Conservation (phyloP, 345 rosid genomes). For the Stellera chamaejasme region DNA sequence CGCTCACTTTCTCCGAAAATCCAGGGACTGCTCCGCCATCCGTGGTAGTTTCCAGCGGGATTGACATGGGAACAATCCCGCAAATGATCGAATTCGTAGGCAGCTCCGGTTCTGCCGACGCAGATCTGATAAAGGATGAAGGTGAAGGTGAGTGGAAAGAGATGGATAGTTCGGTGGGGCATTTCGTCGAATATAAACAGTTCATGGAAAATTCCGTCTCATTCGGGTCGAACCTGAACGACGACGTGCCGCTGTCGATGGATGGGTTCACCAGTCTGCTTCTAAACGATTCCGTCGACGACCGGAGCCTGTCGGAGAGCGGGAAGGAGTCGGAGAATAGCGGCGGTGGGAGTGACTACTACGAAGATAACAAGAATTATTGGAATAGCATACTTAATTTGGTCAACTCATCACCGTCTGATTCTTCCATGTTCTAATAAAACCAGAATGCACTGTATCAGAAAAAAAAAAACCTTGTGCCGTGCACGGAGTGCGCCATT, state of each 20-base stretch:
- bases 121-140: slow-evolving; percentile 41
- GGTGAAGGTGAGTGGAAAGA: slow-evolving; percentile 55
- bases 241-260: slow-evolving; percentile 39
- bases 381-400: slow-evolving; percentile 92
- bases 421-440: slow-evolving; percentile 55
- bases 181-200: slow-evolving; percentile 23
- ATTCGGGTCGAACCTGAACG: slow-evolving; percentile 31
- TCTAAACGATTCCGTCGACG: slow-evolving; percentile 42
- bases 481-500: too few relatives aligned
- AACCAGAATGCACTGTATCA: too few relatives aligned
- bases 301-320: slow-evolving; percentile 35
- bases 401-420: slow-evolving; percentile 82
- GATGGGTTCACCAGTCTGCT: slow-evolving; percentile 74
- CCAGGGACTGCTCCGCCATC: slow-evolving; percentile 11
- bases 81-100: slow-evolving; percentile 43
- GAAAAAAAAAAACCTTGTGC: too few relatives aligned
- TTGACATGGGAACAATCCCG: slow-evolving; percentile 25
- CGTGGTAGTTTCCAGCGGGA: slow-evolving; percentile 12
- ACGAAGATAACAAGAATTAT: slow-evolving; percentile 85
- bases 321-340: slow-evolving; percentile 33
- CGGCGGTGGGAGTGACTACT: slow-evolving; percentile 36
- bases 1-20: slow-evolving; percentile 67
- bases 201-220: slow-evolving; percentile 31
- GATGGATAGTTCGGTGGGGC: slow-evolving; percentile 16
- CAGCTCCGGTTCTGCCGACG: slow-evolving; percentile 41